Evolutionary conservation across 2,329 filamentous ascomycete species (phyloP).

Genomic region (Tolypocladium ophioglossoides): DNA sequence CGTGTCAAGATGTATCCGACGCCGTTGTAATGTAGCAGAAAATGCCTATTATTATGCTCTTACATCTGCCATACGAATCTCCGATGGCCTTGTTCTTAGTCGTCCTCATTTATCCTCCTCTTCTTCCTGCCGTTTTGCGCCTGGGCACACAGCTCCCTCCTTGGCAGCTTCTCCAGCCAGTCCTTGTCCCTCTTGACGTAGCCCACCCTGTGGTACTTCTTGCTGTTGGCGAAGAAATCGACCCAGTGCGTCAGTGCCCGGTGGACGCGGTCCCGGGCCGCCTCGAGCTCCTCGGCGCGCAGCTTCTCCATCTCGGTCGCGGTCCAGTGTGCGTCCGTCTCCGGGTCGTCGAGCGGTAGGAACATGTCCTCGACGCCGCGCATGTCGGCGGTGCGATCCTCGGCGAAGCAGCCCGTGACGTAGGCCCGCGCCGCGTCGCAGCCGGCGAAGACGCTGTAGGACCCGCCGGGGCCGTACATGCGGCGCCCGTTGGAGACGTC

Average conservation of each 20-base stretch:
- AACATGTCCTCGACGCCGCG: constrained; percentile 83
- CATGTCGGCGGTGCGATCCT: constrained; percentile 76
- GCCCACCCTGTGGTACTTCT: constrained; percentile 76
- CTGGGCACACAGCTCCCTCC: constrained; percentile 56
- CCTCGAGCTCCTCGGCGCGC: constrained; percentile 51
- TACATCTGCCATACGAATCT: not conserved
- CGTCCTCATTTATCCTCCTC: constrained; percentile 26
- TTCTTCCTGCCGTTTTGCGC: constrained; percentile 49
- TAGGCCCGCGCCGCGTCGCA: constrained; percentile 79
- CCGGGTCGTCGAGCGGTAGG: constrained; percentile 51
- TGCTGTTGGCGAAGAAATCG: constrained; percentile 66
- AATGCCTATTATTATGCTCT: not conserved
- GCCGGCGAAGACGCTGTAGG: constrained; percentile 80
- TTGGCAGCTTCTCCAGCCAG: constrained; percentile 52
- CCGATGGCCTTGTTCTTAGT: not conserved
- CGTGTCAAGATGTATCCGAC: not conserved
- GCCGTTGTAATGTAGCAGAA: not conserved
- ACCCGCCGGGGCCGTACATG: constrained; percentile 74
- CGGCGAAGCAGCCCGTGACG: constrained; percentile 84
- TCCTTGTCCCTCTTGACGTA: constrained; percentile 51
- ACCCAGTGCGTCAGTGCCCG: constrained; percentile 72
- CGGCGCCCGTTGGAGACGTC: constrained; percentile 61
- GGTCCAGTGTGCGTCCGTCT: constrained; percentile 48
- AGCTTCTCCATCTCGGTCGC: constrained; percentile 41
- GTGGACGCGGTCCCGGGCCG: constrained; percentile 54